Evolutionary conservation across 2,329 filamentous ascomycete genomes (phyloP).

Genomic region (Nannizziopsis arthrosporioides): DNA sequence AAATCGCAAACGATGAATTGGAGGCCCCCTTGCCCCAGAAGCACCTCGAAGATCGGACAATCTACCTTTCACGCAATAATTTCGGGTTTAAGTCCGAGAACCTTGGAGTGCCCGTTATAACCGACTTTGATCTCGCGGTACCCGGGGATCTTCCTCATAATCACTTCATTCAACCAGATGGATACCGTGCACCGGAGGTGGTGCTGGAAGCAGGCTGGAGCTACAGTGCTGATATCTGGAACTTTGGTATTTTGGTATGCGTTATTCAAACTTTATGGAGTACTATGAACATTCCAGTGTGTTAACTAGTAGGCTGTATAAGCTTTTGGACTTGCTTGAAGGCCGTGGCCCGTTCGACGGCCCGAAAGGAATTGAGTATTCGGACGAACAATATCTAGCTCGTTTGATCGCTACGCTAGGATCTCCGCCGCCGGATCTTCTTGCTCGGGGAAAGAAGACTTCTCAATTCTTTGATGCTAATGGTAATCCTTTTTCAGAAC

Average conservation of each 20-base stretch:
- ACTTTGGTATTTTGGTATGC: slow-evolving; percentile 29
- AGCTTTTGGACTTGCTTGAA: slow-evolving; percentile 20
- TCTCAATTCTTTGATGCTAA: slow-evolving; percentile 17
- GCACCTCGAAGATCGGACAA: slow-evolving; percentile 19
- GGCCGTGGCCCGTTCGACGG: slow-evolving; percentile 15
- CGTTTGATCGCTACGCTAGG: slow-evolving; percentile 27
- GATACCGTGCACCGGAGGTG: slow-evolving; percentile 33
- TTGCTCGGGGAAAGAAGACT: slow-evolving; percentile 20
- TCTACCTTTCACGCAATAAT: slow-evolving; percentile 25
- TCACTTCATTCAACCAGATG: slow-evolving; percentile 37
- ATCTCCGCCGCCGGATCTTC: slow-evolving; percentile 23
- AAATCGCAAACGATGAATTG: slow-evolving; percentile 20
- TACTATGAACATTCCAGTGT: too few species aligned
- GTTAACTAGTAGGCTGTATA: background rate
- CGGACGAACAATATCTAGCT: slow-evolving; percentile 20
- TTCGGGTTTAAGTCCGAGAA: slow-evolving; percentile 17
- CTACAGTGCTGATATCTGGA: slow-evolving; percentile 33
- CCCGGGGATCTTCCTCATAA: slow-evolving; percentile 20
- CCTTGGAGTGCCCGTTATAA: slow-evolving; percentile 18
- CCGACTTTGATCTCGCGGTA: slow-evolving; percentile 26
- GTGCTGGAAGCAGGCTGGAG: slow-evolving; percentile 30
- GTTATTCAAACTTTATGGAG: background rate
- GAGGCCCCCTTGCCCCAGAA: slow-evolving; percentile 24
- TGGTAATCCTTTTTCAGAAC: background rate
- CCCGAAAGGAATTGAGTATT: slow-evolving; percentile 4